A percentile compares a stretch with the other conserved stretches of the same genome.
Conservation (phyloP, 1,284 basidiomycete species). For the Sphaerobolus stellatus region DNA sequence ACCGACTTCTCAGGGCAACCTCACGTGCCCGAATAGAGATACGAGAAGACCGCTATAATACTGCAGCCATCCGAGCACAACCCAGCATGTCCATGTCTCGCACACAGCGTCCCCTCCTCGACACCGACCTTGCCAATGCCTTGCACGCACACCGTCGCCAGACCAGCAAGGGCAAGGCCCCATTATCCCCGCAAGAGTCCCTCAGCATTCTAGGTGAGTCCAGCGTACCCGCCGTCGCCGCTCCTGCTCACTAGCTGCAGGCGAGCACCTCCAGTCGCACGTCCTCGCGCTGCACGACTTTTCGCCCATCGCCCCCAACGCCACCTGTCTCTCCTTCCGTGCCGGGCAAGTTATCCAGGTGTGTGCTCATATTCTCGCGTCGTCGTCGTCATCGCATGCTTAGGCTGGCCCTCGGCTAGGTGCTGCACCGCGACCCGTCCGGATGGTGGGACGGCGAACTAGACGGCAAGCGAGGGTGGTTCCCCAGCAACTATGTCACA, state of each 20-base stretch:
- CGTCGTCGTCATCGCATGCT: background rate
- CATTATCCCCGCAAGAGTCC: slow-evolving; percentile 1
- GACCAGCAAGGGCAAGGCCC: background rate
- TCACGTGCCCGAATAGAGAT: no score
- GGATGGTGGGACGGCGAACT: slow-evolving; percentile 99
- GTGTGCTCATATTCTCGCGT: background rate
- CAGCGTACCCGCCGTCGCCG: background rate
- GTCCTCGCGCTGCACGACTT: slow-evolving; percentile 91
- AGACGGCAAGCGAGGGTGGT: slow-evolving; percentile 90
- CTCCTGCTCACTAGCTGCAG: background rate
- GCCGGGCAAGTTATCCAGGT: slow-evolving; percentile 84
- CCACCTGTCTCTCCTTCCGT: slow-evolving; percentile 84
- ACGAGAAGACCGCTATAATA: no score
- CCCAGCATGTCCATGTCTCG: no score
- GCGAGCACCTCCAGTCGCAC: slow-evolving; percentile 30
- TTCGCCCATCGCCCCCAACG: slow-evolving; percentile 64
- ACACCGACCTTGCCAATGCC: background rate
- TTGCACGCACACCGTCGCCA: background rate
- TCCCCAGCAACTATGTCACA: slow-evolving; percentile 90
- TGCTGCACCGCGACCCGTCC: slow-evolving; percentile 81
- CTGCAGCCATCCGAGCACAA: no score
- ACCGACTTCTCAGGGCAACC: no score
- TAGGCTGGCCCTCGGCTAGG: slow-evolving; percentile 27
- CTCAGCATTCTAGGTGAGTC: slow-evolving; percentile 9
- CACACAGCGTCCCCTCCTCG: no score